phyloP scores from a whole-genome alignment of 345 rosid genomes.

The Dipteronia dyeriana region DNA sequence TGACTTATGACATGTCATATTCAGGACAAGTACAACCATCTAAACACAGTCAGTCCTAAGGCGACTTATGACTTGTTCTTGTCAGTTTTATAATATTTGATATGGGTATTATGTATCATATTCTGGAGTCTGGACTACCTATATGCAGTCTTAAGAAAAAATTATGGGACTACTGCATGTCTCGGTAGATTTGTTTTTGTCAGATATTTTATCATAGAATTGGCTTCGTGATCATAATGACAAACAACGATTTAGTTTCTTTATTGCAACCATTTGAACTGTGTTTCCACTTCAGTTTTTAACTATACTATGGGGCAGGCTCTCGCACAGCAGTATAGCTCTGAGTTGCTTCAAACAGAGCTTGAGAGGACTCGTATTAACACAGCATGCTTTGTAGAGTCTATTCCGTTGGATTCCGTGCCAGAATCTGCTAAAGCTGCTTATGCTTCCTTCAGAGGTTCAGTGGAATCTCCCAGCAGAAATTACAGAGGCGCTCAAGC shows the following conservation, averaged over 20 bases:
- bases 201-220: too few species aligned
- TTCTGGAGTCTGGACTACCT: background rate
- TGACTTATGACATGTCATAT: background rate
- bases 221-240: too few species aligned
- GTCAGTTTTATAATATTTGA: too few species aligned
- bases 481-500: slow-evolving; percentile 35
- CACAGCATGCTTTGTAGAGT: slow-evolving; percentile 84
- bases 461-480: slow-evolving; percentile 52
- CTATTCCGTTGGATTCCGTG: slow-evolving; percentile 59
- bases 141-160: background rate
- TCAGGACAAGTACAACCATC: background rate
- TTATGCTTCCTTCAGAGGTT: slow-evolving; percentile 54
- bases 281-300: background rate
- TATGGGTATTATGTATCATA: background rate
- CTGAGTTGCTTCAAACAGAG: slow-evolving; percentile 80
- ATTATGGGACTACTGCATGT: background rate
- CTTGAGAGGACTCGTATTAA: slow-evolving; percentile 91
- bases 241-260: too few species aligned
- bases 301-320: slow-evolving; percentile 44
- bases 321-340: slow-evolving; percentile 75
- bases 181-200: background rate
- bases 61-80: background rate
- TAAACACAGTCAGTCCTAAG: background rate
- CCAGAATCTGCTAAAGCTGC: slow-evolving; percentile 73
- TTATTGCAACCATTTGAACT: background rate